A percentile compares a stretch with the other conserved stretches of the same genome.
Evolutionary conservation across 345 rosid genomes (phyloP).

Genomic region (Punica granatum): DNA sequence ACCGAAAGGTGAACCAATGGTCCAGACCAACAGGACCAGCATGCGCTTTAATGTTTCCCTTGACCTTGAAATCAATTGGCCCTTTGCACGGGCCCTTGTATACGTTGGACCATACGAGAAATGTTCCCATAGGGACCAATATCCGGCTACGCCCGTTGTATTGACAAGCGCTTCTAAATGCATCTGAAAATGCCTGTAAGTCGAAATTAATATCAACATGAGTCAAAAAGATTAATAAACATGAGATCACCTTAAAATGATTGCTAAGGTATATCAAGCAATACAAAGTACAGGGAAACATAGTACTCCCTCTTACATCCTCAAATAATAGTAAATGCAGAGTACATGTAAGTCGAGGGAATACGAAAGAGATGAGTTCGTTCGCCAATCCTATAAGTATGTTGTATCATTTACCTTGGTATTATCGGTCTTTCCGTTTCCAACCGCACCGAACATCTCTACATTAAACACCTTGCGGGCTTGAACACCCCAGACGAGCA

Average conservation of each 20-base stretch:
- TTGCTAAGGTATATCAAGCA: too few relatives aligned
- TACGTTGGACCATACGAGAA: background rate
- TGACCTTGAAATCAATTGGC: background rate
- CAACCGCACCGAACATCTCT: slow-evolving; percentile 11
- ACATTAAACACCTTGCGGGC: slow-evolving; percentile 7
- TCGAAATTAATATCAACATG: background rate
- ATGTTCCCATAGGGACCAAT: slow-evolving; percentile 18
- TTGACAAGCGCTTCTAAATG: slow-evolving; percentile 19
- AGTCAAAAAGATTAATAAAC: too few relatives aligned
- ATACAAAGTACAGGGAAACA: too few relatives aligned
- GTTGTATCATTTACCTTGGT: slow-evolving; percentile 10
- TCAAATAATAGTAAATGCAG: too few relatives aligned
- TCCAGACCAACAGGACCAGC: background rate
- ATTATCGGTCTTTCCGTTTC: slow-evolving; percentile 15
- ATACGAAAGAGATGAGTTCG: too few relatives aligned
- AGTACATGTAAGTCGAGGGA: too few relatives aligned
- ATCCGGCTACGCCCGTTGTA: background rate
- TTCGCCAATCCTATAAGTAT: too few relatives aligned
- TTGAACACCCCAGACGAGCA: background rate
- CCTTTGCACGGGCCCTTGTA: slow-evolving; percentile 23
- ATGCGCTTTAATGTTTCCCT: slow-evolving; percentile 15
- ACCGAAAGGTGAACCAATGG: slow-evolving; percentile 17
- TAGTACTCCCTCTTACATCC: background rate
- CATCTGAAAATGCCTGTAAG: slow-evolving; percentile 12
- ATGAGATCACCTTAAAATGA: too few relatives aligned